Evolutionary conservation across 352 stramenopile species (phyloP).

Genomic region (Elongisporangium senticosum): DNA sequence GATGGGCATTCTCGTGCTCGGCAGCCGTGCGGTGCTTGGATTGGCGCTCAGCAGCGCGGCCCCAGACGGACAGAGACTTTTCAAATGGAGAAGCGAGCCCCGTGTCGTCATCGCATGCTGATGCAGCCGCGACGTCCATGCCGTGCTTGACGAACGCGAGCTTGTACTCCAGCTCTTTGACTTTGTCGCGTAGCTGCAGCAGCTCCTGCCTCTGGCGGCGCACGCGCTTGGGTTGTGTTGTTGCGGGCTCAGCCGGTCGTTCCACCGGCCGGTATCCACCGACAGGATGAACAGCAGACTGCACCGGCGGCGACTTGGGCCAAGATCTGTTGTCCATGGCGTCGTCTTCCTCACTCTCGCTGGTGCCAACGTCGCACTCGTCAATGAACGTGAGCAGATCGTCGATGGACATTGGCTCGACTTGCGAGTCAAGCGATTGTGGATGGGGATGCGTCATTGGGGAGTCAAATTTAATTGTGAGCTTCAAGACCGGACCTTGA

Average conservation of each 20-base stretch:
- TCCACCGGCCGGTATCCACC: neutral
- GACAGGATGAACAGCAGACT: neutral
- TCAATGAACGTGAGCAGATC: neutral
- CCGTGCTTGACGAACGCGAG: neutral
- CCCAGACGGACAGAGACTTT: neutral
- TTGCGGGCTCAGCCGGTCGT: neutral
- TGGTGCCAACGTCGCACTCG: neutral
- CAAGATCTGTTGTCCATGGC: neutral
- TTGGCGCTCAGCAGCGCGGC: neutral
- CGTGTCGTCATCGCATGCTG: neutral
- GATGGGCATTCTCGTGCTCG: neutral
- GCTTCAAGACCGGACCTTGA: neutral
- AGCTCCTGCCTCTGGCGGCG: neutral
- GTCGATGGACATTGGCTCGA: neutral
- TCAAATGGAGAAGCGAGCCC: neutral
- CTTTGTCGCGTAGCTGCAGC: neutral
- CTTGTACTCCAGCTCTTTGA: neutral
- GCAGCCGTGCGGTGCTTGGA: neutral
- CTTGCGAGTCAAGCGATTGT: neutral
- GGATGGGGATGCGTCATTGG: neutral
- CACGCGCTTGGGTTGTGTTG: neutral
- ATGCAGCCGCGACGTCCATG: neutral
- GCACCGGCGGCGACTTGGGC: neutral
- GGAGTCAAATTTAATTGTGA: neutral
- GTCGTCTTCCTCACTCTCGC: neutral